These are phyloP conservation scores for Aquanectria penicillioides DNA, from an alignment of 2,329 filamentous ascomycete genomes.

Conservation along the genomic window DNA sequence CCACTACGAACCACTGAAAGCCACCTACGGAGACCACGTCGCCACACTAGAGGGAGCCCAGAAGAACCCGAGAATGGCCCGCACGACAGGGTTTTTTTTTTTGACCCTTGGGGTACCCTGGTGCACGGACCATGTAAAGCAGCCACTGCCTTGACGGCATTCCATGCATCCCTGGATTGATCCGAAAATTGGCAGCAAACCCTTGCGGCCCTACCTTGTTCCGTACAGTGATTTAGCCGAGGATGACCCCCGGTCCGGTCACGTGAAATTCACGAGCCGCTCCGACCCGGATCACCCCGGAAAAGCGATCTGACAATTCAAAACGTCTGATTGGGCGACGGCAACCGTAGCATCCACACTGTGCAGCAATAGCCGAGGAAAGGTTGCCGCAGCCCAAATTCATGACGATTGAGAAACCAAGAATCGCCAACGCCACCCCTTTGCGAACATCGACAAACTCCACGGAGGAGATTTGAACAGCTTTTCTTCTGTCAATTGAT, in stretches of 20 bases:
- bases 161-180: neutral
- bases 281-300: slow-evolving; percentile 41
- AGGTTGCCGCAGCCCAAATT: slow-evolving; percentile 40
- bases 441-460: slow-evolving; percentile 33
- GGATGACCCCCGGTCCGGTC: slow-evolving; percentile 26
- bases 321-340: slow-evolving; percentile 37
- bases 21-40: neutral
- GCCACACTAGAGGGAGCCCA: neutral
- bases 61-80: neutral
- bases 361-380: slow-evolving; percentile 45
- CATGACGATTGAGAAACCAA: slow-evolving; percentile 40
- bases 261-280: slow-evolving; percentile 37
- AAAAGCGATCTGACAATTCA: slow-evolving; percentile 46
- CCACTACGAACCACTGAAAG: neutral
- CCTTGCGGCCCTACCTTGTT: neutral
- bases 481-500: slow-evolving; percentile 42
- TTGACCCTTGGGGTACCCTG: neutral
- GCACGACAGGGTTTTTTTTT: neutral
- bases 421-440: slow-evolving; percentile 34
- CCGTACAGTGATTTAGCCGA: slow-evolving; percentile 26
- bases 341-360: slow-evolving; percentile 25
- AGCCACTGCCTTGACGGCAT: slow-evolving; percentile 6
- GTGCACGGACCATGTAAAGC: slow-evolving; percentile 2
- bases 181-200: neutral
- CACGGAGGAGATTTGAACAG: slow-evolving; percentile 42